Base-by-base conservation (phyloP, 805 yeast species). In the Yamadazyma ubonensis region DNA sequence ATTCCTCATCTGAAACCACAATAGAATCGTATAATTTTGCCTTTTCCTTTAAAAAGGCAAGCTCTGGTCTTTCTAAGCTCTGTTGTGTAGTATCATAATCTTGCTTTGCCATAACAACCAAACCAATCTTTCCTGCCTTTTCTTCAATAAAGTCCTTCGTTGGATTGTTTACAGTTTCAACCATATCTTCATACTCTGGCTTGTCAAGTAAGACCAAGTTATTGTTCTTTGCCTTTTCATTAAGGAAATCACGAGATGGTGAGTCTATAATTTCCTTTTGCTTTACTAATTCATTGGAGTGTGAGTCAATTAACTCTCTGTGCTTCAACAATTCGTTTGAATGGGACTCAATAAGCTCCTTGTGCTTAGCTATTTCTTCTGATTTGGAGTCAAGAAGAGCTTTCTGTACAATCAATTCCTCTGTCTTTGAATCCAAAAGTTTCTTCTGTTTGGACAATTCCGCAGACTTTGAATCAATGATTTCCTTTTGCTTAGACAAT, bases 241-340 rank as follows among this genome's bases (percentile, higher is more conserved):
- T 37, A 7, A 66, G 37, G 41, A 48, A 55, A 2, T 50, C 56
- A 8, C 34, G 20, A 0, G 59, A 28, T 17, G 65, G 65, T 1
- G 45, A 30, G 8, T 43, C 53, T 15, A 37, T 22, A 17, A 6
- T 12, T 9, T 6, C 5, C 12, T 21, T 41, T 6, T 36, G 14
- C 3, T 27, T 15, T n/a, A 31, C 23, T 6, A 36, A 21, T 14
- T 33, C 38, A 11, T 29, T 33, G 9, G 26, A 14, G 10, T 41
- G 9, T 12, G n/a, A n/a, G n/a, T n/a, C n/a, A n/a, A n/a, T n/a
- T n/a, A n/a, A n/a, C 8, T 6, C 5, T 12, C 16, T 41, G 6
- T 36, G 14, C 3, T 27, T 15, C 10, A 31, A 19, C 7, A 36
- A 21, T 14, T 33, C 38, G 11, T 29, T 33, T 8, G 26, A 14